A percentile compares a stretch with the other conserved stretches of the same genome.
phyloP scores from a whole-genome alignment of 345 rosid genomes.

The Aegle marmelos region DNA sequence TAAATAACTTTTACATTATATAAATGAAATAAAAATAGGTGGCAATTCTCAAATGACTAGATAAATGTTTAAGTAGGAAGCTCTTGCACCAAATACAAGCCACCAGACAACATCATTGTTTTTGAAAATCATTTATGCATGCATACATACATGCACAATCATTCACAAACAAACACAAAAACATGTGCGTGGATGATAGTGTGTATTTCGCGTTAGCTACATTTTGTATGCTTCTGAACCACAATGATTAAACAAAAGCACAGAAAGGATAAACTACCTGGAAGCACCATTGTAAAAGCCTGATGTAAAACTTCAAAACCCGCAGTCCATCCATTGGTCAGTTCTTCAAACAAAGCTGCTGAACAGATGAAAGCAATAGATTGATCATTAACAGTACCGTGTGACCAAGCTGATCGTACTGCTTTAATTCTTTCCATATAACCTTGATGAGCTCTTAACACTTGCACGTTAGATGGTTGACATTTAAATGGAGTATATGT shows the following conservation, averaged over 20 bases:
- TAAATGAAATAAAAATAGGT: neutral
- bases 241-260: neutral
- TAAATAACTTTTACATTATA: neutral
- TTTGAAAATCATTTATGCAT: neutral
- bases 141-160: neutral
- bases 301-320: conserved; percentile 64
- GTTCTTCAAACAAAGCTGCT: conserved; percentile 84
- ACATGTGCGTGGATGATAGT: neutral
- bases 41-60: neutral
- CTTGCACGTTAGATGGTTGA: conserved; percentile 71
- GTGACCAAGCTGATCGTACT: conserved; percentile 63
- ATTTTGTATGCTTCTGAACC: neutral
- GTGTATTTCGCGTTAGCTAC: neutral
- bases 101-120: neutral
- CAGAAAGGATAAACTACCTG: conserved; percentile 46
- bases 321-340: conserved; percentile 58
- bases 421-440: conserved; percentile 63
- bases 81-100: neutral
- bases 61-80: neutral
- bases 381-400: conserved; percentile 65
- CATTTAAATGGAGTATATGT: conserved; percentile 55
- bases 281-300: conserved; percentile 76
- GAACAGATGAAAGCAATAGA: conserved; percentile 74
- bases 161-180: neutral
- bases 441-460: conserved; percentile 90